Percentiles rank a stretch among this genome's conserved stretches.
Conservation (phyloP, 352 stramenopile species). For the Globisporangium acanthophoron region DNA sequence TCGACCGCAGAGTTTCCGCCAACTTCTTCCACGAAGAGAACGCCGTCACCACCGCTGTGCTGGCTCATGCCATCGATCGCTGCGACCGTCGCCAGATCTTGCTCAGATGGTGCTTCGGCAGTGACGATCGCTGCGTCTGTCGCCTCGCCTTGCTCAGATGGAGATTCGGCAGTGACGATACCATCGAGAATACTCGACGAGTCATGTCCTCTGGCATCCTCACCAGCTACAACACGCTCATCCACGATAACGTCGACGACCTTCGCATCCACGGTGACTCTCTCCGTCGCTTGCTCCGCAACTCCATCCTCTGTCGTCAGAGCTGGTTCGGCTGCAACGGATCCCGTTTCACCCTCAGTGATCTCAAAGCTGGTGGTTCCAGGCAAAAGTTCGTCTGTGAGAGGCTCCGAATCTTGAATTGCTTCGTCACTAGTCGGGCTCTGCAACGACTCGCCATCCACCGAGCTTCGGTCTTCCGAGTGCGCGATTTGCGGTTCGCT, state of each 20-base stretch:
- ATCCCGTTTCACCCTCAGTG: not conserved
- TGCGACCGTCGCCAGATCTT: too few relatives aligned
- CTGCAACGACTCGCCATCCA: not conserved
- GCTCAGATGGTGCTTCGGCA: too few relatives aligned
- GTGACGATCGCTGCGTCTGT: not conserved
- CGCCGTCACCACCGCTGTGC: too few relatives aligned
- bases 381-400: not conserved
- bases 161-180: not conserved
- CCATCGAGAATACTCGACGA: not conserved
- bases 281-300: not conserved
- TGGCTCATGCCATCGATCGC: too few relatives aligned
- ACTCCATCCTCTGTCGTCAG: not conserved
- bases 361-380: not conserved
- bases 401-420: not conserved
- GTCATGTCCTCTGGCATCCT: not conserved
- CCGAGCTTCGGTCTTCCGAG: not conserved
- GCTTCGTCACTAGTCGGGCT: not conserved
- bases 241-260: not conserved
- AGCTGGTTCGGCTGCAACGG: not conserved
- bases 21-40: too few relatives aligned
- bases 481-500: not conserved
- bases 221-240: not conserved
- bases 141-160: too few relatives aligned
- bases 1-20: too few relatives aligned
- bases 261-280: not conserved